Conservation (phyloP, 83 land plant species). For the Picea abies region DNA sequence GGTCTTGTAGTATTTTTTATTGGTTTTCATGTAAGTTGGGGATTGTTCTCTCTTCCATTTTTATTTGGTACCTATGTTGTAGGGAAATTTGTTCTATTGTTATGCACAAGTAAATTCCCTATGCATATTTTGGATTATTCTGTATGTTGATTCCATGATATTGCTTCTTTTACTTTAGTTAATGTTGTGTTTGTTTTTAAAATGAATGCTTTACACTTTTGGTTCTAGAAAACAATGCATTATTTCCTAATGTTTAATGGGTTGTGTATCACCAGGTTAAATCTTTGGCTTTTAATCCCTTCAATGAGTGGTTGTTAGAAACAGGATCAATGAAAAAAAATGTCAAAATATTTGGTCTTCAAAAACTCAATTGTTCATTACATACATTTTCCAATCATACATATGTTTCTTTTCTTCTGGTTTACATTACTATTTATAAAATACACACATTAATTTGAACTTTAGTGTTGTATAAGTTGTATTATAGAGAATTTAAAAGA, state of each 20-base stretch:
- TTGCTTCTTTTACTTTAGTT: not conserved
- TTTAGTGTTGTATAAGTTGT: too few relatives aligned
- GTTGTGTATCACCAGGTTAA: slow-evolving; percentile 62
- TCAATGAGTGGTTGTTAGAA: slow-evolving; percentile 84
- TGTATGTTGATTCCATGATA: not conserved
- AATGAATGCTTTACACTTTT: not conserved
- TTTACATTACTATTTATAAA: too few relatives aligned
- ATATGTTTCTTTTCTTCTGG: slow-evolving; percentile 38
- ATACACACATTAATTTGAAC: too few relatives aligned
- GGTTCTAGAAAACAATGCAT: not conserved
- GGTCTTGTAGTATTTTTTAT: not conserved
- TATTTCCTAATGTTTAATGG: not conserved
- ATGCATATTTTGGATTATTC: not conserved
- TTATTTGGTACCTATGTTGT: too few relatives aligned
- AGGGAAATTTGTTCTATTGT: too few relatives aligned
- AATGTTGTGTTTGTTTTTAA: not conserved
- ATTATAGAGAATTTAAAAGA: too few relatives aligned
- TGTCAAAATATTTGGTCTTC: slow-evolving; percentile 70
- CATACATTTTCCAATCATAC: slow-evolving; percentile 85
- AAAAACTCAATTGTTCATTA: slow-evolving; percentile 64
- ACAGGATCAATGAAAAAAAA: slow-evolving; percentile 89
- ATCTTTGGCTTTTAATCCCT: slow-evolving; percentile 84
- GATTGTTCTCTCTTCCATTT: too few relatives aligned
- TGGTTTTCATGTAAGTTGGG: too few relatives aligned
- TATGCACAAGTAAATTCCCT: too few relatives aligned